phyloP scores from a whole-genome alignment of 345 rosid genomes.

The Balakata baccata region DNA sequence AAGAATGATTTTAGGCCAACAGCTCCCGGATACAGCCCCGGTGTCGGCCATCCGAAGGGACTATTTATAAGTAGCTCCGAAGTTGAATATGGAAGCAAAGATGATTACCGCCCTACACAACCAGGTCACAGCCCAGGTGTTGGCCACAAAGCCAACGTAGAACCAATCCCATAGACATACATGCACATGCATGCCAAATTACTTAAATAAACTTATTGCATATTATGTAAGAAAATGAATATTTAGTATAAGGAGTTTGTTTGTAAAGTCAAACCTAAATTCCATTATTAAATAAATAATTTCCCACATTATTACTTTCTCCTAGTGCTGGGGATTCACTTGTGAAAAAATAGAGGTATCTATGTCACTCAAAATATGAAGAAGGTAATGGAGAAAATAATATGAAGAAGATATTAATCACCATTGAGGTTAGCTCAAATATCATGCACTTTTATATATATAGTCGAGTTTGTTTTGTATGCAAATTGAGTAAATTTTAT shows the following conservation, averaged over 20 bases:
- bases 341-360: no score
- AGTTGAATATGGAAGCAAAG: constrained; percentile 18
- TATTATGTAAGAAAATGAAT: no score
- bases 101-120: constrained; percentile 35
- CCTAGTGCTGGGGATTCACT: no score
- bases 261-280: no score
- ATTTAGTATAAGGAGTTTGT: no score
- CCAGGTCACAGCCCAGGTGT: constrained; percentile 48
- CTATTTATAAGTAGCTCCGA: neutral
- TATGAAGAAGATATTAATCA: no score
- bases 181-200: neutral
- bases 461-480: neutral
- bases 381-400: no score
- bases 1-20: constrained; percentile 44
- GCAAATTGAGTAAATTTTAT: neutral
- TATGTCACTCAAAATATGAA: no score
- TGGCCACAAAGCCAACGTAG: constrained; percentile 37
- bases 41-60: neutral
- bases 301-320: no score
- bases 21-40: constrained; percentile 14
- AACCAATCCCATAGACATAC: constrained; percentile 32
- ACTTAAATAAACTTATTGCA: neutral
- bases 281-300: no score
- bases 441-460: no score
- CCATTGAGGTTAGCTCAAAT: no score